These are phyloP conservation scores for Elsinoe fawcettii DNA, from an alignment of 2,329 filamentous ascomycete genomes.

Conservation along the genomic window DNA sequence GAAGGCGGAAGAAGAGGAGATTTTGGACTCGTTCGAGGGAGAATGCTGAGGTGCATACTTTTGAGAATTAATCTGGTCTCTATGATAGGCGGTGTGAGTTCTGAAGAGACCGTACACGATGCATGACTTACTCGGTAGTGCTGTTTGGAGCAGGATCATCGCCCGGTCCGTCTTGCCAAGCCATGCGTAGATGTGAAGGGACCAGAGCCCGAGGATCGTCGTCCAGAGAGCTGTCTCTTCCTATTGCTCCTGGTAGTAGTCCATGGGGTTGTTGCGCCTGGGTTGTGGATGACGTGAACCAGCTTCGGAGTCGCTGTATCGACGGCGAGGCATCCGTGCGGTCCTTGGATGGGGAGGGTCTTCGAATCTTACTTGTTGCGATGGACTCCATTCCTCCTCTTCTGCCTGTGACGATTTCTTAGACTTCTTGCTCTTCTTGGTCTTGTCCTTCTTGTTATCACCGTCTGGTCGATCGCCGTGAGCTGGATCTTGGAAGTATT, in stretches of 20 bases:
- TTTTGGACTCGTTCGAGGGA: neutral
- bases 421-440: neutral
- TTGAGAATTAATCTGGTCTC: neutral
- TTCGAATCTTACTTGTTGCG: conserved; percentile 9
- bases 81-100: neutral
- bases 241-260: conserved; percentile 7
- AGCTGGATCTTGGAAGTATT: conserved; percentile 8
- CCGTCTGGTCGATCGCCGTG: neutral
- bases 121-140: neutral
- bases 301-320: neutral
- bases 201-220: conserved; percentile 1
- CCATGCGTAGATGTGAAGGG: neutral
- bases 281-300: neutral
- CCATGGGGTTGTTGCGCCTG: conserved; percentile 2
- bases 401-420: neutral
- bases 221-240: neutral
- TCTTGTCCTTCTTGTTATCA: neutral
- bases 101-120: neutral
- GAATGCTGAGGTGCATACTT: neutral
- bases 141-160: neutral
- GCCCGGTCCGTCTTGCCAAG: conserved; percentile 8
- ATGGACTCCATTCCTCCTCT: conserved; percentile 7
- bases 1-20: neutral
- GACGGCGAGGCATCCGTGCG: neutral
- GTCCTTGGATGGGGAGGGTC: neutral